Percentiles rank a stretch among this genome's conserved stretches.
Evolutionary conservation across 805 yeast species (phyloP).

Genomic region (Suhomyces prunicola): DNA sequence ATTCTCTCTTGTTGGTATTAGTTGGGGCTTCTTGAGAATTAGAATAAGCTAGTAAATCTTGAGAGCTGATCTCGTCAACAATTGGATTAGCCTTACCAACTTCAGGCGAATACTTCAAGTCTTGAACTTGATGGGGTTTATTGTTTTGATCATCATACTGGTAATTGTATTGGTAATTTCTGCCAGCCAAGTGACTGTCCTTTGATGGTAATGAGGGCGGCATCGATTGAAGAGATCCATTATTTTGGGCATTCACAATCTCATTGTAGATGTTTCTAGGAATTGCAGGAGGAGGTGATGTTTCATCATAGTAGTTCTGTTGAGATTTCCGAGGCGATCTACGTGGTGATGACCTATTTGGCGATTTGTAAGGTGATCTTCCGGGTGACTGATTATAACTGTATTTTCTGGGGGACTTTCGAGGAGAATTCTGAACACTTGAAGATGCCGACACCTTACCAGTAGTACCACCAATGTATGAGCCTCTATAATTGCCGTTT

Average conservation of each 20-base stretch:
- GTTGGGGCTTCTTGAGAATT: conserved; percentile 13
- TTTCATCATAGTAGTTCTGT: conserved; percentile 8
- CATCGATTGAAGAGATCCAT: conserved; percentile 23
- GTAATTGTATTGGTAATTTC: conserved; percentile 3
- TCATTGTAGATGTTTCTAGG: conserved; percentile 45
- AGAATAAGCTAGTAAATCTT: conserved; percentile 27
- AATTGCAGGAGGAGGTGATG: conserved; percentile 25
- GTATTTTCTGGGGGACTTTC: conserved; percentile 20
- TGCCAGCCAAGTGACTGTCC: conserved; percentile 17
- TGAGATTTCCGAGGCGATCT: conserved; percentile 23
- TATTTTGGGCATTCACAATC: conserved; percentile 34
- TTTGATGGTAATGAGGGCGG: conserved; percentile 45
- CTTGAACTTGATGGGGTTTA: conserved; percentile 3
- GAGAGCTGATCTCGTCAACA: conserved; percentile 18
- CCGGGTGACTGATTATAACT: conserved; percentile 13
- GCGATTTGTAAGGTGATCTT: conserved; percentile 16
- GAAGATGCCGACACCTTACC: conserved; percentile 29
- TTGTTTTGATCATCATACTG: conserved; percentile 3
- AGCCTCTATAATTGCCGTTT: conserved; percentile 23
- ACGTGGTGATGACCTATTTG: conserved; percentile 17
- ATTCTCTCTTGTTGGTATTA: conserved; percentile 24
- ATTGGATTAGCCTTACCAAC: conserved; percentile 12
- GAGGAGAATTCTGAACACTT: conserved; percentile 30
- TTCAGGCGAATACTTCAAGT: background rate
- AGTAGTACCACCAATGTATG: conserved; percentile 7